Evolutionary conservation across 2,329 filamentous ascomycete genomes (phyloP), one percentile per base, ranked within the genome.

Genomic region (Aureobasidium pullulans): DNA sequence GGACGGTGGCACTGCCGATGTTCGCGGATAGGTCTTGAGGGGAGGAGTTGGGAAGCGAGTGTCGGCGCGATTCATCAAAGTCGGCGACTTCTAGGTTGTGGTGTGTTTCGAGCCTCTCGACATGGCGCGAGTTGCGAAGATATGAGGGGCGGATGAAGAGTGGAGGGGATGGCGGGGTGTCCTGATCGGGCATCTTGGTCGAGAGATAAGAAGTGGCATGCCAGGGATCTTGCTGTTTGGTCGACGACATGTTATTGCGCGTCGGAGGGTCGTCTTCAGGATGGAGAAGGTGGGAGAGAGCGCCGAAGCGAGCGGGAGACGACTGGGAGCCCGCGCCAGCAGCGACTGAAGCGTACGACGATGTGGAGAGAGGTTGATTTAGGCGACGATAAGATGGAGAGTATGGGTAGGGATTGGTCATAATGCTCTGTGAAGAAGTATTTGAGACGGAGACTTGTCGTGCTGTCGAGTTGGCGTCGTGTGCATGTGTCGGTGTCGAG

Each of bases 61-160:
- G 59, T 31, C 43, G 48, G 28, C 47, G 44, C 40, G 53, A 36
- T 44, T 62, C 31, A 11, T 50, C 31, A 37, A 42, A 34, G 11
- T 46, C 57, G 75, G 76, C n/a, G 76, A 73, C 57, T 75, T 75
- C 19, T 48, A 82, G 80, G 70, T 79, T 82, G 70, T 91, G 82
- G 60, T 82, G 83, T 62, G 89, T 85, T 66, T 88, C 84, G 49
- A 96, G 79, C 70, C 83, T 85, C 66, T 87, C 82, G 57, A 93
- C 84, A 72, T 96, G 92, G 67, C 84, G 83, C 13, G 90, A 93
- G 40, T 84, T 84, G 65, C 81, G 79, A 46, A 97, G 81, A 73
- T 96, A 96, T 5, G 90, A 91, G 0, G 93, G 93, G 10, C 86
- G 81, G 72, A 96, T 91, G 77, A 93, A 93, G 6, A 60, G 73